Evolutionary conservation across 345 rosid species (phyloP), one percentile per base, ranked within the genome.

Genomic region (Moricandia moricandioides): DNA sequence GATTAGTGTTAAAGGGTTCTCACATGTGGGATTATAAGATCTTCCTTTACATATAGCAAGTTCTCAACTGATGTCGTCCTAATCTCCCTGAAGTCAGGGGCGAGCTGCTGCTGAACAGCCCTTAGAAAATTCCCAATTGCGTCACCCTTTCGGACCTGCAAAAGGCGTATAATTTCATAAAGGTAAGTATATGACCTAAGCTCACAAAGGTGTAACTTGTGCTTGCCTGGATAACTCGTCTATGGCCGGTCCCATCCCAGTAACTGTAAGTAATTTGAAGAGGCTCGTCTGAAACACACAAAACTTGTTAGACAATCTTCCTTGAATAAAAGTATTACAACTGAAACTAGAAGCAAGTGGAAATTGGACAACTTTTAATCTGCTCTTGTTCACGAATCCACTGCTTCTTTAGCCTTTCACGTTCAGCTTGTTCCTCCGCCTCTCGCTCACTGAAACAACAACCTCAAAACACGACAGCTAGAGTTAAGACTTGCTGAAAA

Each of bases 211-310:
- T 65, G 65, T 57, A 31, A 61, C 58, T 30, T 69, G 57, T 59
- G 78, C 89, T 80, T 73, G 78, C 99, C 88, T 88, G 97, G 77
- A 92, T 82, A 75, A 87, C 94, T 71, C 98, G 84, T 77, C 98
- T 91, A 72, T 96, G 99, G 30, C 98, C 99, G 4, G 97, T 85
- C 67, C 99, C 99, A 85, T 96, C 99, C 98, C 98, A 96, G 79
- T 96, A 92, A 77, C 98, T 96, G 86, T 96, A 96, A 72, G 99
- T 96, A 63, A 96, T 96, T 86, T 89, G 59, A 75, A 96, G 91
- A 75, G 97, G 91, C 82, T 96, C 99, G 71, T 85, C 99, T 96
- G 85, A 75, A 75, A 69, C 29, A 30, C 4, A 78, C 21, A 68
- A 10, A 26, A 30, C 11, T 2, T 8, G 37, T 72, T 10, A 72